Evolutionary conservation across 352 stramenopile genomes (phyloP), one percentile per base, ranked within the genome.

Genomic region (Phytophthora rubi): DNA sequence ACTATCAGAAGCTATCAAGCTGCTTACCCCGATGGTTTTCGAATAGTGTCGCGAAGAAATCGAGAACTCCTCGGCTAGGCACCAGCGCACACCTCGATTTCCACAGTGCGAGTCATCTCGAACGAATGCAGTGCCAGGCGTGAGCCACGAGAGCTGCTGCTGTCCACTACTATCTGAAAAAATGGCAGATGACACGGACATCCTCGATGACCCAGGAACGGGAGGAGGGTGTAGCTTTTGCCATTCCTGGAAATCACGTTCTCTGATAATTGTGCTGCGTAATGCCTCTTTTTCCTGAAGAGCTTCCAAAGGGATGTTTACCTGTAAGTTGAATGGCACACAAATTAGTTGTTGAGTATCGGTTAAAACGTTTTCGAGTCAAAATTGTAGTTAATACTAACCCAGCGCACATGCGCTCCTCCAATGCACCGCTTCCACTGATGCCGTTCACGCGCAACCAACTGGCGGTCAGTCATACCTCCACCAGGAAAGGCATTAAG

Each of bases 361-460:
- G 39, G 16, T 7, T 48, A 48, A 9, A n/a, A 21, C 18, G 39
- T 9, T 6, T 18, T 21, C 13, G 16, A 18, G 18, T 48, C 39
- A 48, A 18, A 21, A 16, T 18, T 45, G n/a, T 26, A 51, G 12
- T 18, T 48, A 16, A 18, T 49, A 44, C 76, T 49, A 70, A 89
- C 73, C 83, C 83, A 91, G 65, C 58, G 71, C 33, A 91, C 68
- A 7, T 56, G 54, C 9, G 71, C 49, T 9, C 53, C 63, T 44
- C 59, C 62, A 57, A 93, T 65, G 53, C 75, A 90, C 15, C 88
- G 81, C 52, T 93, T 95, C 85, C 85, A 93, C 48, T 87, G 76
- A 37, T 91, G 82, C 6, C 88, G 77, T 12, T 88, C 80, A 5
- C 80, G 72, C 16, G 84, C 83, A 55, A 86, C 68, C 8, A 79